Evolutionary conservation across 805 yeast species (phyloP).

Genomic region (Wickerhamiella siamensis): DNA sequence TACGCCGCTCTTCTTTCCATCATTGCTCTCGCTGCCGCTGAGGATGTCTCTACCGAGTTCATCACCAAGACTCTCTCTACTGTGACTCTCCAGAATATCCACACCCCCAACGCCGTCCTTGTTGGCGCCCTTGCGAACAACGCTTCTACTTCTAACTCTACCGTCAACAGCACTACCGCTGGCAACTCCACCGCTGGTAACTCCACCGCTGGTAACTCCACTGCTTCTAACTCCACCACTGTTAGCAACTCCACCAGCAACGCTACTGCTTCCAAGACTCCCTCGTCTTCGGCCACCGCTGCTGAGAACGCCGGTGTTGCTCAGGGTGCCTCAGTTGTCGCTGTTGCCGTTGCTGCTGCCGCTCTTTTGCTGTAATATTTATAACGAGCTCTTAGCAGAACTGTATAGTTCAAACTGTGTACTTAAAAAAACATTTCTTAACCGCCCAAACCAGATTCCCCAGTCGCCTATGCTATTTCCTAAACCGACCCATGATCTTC

Average conservation of each 20-base stretch:
- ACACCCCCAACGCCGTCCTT: slow-evolving; percentile 3
- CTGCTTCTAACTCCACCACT: slow-evolving; percentile 11
- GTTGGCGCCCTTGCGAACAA: slow-evolving; percentile 12
- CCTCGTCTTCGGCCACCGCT: slow-evolving; percentile 4
- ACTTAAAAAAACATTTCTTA: too few species aligned
- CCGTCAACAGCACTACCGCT: slow-evolving; percentile 12
- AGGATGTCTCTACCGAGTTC: slow-evolving; percentile 2
- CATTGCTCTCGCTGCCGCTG: slow-evolving; percentile 7
- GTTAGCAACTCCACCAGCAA: slow-evolving; percentile 6
- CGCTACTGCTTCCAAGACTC: slow-evolving; percentile 11
- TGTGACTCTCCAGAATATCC: slow-evolving; percentile 5
- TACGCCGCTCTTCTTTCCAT: slow-evolving; percentile 7
- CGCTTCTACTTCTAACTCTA: slow-evolving; percentile 7
- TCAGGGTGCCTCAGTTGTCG: slow-evolving; percentile 12
- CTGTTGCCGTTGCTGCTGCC: slow-evolving; percentile 18
- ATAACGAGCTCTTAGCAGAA: too few species aligned
- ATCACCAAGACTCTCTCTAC: slow-evolving; percentile 5
- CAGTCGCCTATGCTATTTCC: too few species aligned
- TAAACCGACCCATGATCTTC: too few species aligned
- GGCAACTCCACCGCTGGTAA: neutral
- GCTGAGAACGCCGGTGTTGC: slow-evolving; percentile 11
- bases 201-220: slow-evolving; percentile 11
- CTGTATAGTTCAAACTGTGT: too few species aligned
- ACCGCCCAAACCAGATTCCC: too few species aligned
- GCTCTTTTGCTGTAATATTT: slow-evolving; percentile 10